A percentile compares a stretch with the other conserved stretches of the same genome.
Conservation (phyloP, 257 asterid species). For the Ilex asprella region DNA sequence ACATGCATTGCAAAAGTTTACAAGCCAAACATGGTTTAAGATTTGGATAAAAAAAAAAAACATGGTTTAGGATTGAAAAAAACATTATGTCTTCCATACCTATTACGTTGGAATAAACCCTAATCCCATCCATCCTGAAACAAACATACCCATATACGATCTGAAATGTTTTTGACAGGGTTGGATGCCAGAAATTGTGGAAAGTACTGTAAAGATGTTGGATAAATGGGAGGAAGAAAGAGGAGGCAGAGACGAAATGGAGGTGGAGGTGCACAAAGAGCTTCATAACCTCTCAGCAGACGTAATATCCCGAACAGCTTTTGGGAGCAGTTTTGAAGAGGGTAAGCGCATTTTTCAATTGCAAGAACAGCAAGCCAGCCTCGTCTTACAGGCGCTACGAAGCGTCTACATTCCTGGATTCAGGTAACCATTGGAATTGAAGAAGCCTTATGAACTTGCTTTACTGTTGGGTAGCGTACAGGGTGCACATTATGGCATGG, state of each 20-base stretch:
- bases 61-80: too few species aligned
- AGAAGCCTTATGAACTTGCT: background rate
- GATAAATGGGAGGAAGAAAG: constrained; percentile 32
- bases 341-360: constrained; percentile 42
- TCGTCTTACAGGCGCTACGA: constrained; percentile 37
- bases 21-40: too few species aligned
- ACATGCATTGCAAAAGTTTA: too few species aligned
- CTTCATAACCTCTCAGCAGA: constrained; percentile 41
- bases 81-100: too few species aligned
- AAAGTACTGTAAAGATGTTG: constrained; percentile 16
- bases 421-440: constrained; percentile 22
- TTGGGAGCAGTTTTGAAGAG: constrained; percentile 12
- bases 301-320: constrained; percentile 42
- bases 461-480: too few species aligned
- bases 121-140: too few species aligned
- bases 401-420: constrained; percentile 51
- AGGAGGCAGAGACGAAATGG: constrained; percentile 23
- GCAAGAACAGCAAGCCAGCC: constrained; percentile 39
- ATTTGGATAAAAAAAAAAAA: too few species aligned
- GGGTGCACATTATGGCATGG: too few species aligned
- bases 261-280: constrained; percentile 28
- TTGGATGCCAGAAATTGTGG: constrained; percentile 37
- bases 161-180: constrained; percentile 12
- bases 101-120: too few species aligned
- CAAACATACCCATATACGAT: too few species aligned